A percentile compares a stretch with the other conserved stretches of the same genome.
Evolutionary conservation across 2,329 filamentous ascomycete species (phyloP).

Genomic region (Fusarium solani-melongenae): DNA sequence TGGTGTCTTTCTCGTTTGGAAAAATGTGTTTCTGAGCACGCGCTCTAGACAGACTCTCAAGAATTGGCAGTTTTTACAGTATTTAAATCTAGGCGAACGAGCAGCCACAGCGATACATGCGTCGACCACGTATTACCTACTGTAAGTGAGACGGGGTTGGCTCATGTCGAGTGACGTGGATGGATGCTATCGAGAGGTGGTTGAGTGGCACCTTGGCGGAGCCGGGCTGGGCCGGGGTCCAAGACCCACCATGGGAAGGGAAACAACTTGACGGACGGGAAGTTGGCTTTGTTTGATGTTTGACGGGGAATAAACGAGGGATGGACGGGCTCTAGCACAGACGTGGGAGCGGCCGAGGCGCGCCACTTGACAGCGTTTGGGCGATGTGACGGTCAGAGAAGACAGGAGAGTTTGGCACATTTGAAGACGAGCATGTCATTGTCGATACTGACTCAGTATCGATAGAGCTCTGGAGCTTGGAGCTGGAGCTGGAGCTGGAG

Average conservation of each 20-base stretch:
- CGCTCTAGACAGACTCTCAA: background rate
- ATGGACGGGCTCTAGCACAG: slow-evolving; percentile 33
- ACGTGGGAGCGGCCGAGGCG: slow-evolving; percentile 39
- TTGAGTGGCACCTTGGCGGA: slow-evolving; percentile 18
- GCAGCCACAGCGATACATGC: background rate
- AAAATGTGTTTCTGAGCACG: background rate
- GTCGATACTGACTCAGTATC: background rate
- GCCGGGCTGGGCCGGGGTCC: slow-evolving; percentile 8
- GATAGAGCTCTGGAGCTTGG: background rate
- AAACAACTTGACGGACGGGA: slow-evolving; percentile 30
- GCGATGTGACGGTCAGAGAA: background rate
- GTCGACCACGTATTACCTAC: slow-evolving; percentile 2
- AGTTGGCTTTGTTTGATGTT: slow-evolving; percentile 34
- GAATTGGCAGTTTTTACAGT: background rate
- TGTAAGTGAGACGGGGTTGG: slow-evolving; percentile 30
- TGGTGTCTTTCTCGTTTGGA: background rate
- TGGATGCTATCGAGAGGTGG: slow-evolving; percentile 31
- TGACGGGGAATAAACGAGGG: slow-evolving; percentile 31
- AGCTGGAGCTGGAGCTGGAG: background rate
- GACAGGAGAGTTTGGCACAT: background rate
- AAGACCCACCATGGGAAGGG: slow-evolving; percentile 24
- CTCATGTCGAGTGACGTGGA: slow-evolving; percentile 34
- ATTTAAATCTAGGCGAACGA: background rate
- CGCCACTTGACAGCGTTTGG: slow-evolving; percentile 27
- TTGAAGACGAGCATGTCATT: background rate